phyloP scores from a whole-genome alignment of 345 rosid species.

The Syzygium aromaticum region DNA sequence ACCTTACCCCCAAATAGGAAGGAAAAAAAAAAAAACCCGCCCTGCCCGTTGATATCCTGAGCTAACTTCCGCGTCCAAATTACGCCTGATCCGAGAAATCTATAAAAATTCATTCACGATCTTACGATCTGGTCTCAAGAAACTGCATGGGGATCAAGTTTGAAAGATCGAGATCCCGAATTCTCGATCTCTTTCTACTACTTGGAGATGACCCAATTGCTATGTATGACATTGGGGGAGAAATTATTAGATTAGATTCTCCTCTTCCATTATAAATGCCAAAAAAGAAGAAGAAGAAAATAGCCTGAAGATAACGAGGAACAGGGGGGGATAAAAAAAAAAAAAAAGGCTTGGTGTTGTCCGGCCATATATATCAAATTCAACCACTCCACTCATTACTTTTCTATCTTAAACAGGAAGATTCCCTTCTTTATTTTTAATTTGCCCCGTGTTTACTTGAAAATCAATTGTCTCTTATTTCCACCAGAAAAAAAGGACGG shows the following conservation, averaged over 20 bases:
- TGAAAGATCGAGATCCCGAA: too few species aligned
- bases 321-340: neutral
- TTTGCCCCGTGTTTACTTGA: neutral
- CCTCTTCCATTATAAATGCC: neutral
- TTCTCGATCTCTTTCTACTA: neutral
- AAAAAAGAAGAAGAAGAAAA: neutral
- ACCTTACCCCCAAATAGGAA: neutral
- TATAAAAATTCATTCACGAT: neutral
- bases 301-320: neutral
- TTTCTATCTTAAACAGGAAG: neutral
- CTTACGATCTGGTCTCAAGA: neutral
- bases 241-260: neutral
- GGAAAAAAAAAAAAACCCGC: neutral
- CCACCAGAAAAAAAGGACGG: neutral
- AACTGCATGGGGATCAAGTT: neutral
- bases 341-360: neutral
- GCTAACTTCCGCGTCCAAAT: neutral
- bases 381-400: conserved; percentile 29
- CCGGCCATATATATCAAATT: conserved; percentile 9
- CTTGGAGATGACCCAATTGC: neutral
- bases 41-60: neutral
- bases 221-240: neutral
- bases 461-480: neutral
- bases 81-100: neutral
- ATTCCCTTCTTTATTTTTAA: neutral